Evolutionary conservation across 345 rosid species (phyloP), one percentile per base, ranked within the genome.

Genomic region (Murraya paniculata): DNA sequence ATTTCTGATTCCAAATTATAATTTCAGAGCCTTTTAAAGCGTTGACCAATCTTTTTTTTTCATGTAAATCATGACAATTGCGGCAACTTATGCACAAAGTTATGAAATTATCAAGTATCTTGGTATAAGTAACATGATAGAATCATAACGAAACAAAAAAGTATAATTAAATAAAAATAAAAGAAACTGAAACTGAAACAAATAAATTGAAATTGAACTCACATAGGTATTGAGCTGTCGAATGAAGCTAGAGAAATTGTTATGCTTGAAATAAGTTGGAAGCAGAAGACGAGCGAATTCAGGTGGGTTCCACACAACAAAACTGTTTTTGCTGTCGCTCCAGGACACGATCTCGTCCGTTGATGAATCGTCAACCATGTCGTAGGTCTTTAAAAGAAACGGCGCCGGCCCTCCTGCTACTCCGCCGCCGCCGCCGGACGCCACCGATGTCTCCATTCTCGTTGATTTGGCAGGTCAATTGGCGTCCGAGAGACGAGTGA

Each of bases 221-320:
- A 93, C 95, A 74, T 92, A 92, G 74, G 97, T 89, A 65, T 93
- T 91, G 48, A 93, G 88, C 81, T 93, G 95, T 58, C 94, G 85
- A 76, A 93, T 90, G 81, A 93, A 91, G 83, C 98, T 93, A 62
- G 98, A 91, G 88, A 95, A 95, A 76, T 95, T 95, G 66, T 91
- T 93, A 88, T 95, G 98, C 87, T 95, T 95, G 93, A 95, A 95
- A 83, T 84, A 95, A 21, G 93, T 79, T 5, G 98, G 98, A 58
- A 95, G 95, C 61, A 95, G 91, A 69, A 89, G 55, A 53, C 93
- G 87, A 18, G 95, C 90, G 80, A 95, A 93, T 70, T 95, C 98
- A 1, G 95, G 93, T 9, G 94, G 98, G 57, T 93, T 90, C 98
- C 98, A 95, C 2, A 95, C 98, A 39, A 95, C 89, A 85, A 95